Base-by-base conservation (phyloP, 169 alveolate genomes). In the Theileria parva region DNA sequence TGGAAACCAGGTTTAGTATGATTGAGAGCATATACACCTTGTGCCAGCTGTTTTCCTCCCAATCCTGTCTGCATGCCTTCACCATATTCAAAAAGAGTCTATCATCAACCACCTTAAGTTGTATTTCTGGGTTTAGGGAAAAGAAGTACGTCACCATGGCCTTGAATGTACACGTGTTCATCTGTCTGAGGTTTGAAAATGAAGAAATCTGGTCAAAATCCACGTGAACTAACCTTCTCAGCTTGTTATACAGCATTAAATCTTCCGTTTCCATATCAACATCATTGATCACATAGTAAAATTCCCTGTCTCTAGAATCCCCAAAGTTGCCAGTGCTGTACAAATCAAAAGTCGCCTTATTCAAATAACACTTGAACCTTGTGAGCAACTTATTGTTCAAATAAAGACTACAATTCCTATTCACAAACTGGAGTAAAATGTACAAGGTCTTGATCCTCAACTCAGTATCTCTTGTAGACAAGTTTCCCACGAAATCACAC, bases 191-290 rank as follows among this genome's bases (percentile, higher is more conserved):
- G 66, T 57, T 57, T 25, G 66, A 57, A 19, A 57, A 25, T 57
- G 66, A 57, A 8, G 66, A 57, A 15, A 25, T 25, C 30, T 57
- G 27, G 8, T 57, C 66, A 21, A 11, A 25, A n/a, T 25, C 37
- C n/a, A 25, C 66, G 0, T 57, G 8, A 13, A 59, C 80, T 74
- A 80, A 61, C 12, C 34, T 9, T 6, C 63, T 32, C 25, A 80
- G 53, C 73, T 81, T 74, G 61, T 81, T 81, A 73, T 81, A 72
- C 37, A 81, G 53, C 44, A 81, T 28, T 63, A 81, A 32, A 28
- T 81, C 88, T 23, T 81, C 80, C 15, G 79, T n/a, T 30, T 81
- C 88, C 84, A 81, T 75, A 19, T 7, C 12, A 2, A 25, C 51
- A 27, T 75, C 70, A 53, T 51, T 74, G 19, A 80, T 76, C 37